Evolutionary conservation across 352 stramenopile genomes (phyloP).

Genomic region (Phytophthora fragariaefolia): DNA sequence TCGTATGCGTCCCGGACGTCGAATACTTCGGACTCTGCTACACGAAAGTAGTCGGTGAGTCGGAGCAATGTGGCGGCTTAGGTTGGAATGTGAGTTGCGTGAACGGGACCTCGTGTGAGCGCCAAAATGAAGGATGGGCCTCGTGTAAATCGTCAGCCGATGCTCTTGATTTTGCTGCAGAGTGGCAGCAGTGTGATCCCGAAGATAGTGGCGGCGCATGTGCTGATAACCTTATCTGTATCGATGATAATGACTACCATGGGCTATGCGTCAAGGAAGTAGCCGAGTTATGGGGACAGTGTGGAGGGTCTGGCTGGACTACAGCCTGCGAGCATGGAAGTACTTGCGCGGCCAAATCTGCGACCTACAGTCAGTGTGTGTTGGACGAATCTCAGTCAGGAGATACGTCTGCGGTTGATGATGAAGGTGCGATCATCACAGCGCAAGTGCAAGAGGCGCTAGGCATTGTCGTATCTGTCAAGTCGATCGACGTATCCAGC

Average conservation of each 20-base stretch:
- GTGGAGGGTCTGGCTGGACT: conserved; percentile 35
- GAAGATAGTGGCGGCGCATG: conserved; percentile 24
- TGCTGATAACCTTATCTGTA: conserved; percentile 27
- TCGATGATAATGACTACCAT: conserved; percentile 38
- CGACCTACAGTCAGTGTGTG: conserved; percentile 41
- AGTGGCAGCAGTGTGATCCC: conserved; percentile 31
- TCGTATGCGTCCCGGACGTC: conserved; percentile 26
- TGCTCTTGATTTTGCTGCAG: neutral
- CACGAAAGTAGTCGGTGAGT: conserved; percentile 15
- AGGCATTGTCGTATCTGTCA: neutral
- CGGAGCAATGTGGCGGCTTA: conserved; percentile 23
- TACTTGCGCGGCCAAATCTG: conserved; percentile 25
- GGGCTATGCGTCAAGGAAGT: conserved; percentile 32
- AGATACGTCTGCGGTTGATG: neutral
- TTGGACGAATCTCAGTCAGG: conserved; percentile 9
- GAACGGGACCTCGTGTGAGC: conserved; percentile 24
- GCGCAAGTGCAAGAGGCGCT: neutral
- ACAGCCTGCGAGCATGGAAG: conserved; percentile 24
- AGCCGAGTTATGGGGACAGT: conserved; percentile 36
- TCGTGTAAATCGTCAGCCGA: conserved; percentile 15
- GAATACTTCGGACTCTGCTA: conserved; percentile 33
- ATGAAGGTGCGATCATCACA: neutral
- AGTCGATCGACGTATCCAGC: conserved; percentile 15
- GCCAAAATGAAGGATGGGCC: conserved; percentile 30
- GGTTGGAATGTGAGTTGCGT: conserved; percentile 31